Conservation (phyloP, 1,139 yeast species). For the Geotrichum fermentans region DNA sequence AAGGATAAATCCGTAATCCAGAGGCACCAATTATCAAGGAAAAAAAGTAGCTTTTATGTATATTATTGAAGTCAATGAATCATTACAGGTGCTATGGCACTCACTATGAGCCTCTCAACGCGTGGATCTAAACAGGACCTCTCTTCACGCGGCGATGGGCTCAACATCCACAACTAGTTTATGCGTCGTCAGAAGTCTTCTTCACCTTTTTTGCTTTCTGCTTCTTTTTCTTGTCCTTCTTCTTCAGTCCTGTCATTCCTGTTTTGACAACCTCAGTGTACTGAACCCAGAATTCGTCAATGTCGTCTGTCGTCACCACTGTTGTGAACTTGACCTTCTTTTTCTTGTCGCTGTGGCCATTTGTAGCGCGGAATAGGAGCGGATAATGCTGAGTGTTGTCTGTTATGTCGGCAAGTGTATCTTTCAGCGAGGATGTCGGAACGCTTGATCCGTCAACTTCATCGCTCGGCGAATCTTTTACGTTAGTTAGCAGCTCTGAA, state of each 20-base stretch:
- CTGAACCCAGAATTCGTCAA: constrained; percentile 65
- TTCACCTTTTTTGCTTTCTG: constrained; percentile 18
- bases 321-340: constrained; percentile 58
- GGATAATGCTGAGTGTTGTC: constrained; percentile 12
- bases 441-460: constrained; percentile 14
- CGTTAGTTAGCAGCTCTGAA: background rate
- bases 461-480: constrained; percentile 15
- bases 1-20: too few species aligned
- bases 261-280: constrained; percentile 60
- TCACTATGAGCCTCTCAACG: too few species aligned
- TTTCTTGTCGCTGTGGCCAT: constrained; percentile 49
- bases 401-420: constrained; percentile 14
- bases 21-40: too few species aligned
- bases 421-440: constrained; percentile 13
- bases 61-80: too few species aligned
- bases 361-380: constrained; percentile 43
- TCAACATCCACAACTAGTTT: too few species aligned
- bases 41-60: too few species aligned
- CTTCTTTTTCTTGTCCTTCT: constrained; percentile 48
- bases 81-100: too few species aligned
- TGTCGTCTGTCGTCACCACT: constrained; percentile 50
- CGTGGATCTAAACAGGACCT: too few species aligned
- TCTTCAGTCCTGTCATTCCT: constrained; percentile 56
- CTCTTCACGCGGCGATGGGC: too few species aligned
- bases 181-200: constrained; percentile 10